Evolutionary conservation across 2,329 filamentous ascomycete species (phyloP).

Genomic region (Ophiostoma angusticollis): DNA sequence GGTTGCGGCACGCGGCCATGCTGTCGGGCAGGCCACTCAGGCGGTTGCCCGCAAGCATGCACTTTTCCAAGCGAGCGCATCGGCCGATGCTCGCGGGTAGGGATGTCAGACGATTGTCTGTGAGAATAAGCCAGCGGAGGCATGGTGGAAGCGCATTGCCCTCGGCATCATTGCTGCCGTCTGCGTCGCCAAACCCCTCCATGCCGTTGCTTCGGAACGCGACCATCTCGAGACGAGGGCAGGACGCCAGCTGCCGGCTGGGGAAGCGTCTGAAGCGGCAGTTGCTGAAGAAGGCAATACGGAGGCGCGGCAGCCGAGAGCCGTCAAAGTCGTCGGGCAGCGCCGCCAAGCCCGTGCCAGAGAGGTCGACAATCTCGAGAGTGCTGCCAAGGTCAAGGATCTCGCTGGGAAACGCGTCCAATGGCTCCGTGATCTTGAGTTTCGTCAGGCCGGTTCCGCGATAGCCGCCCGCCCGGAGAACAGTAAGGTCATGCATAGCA

Average conservation of each 20-base stretch:
- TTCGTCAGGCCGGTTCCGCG: conserved; percentile 17
- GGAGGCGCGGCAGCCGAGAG: conserved; percentile 29
- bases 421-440: conserved; percentile 24
- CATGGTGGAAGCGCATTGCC: conserved; percentile 27
- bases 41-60: conserved; percentile 35
- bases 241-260: conserved; percentile 25
- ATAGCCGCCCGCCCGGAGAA: conserved; percentile 22
- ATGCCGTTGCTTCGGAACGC: conserved; percentile 35
- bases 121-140: conserved; percentile 36
- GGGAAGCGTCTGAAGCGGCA: conserved; percentile 33
- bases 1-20: conserved; percentile 30
- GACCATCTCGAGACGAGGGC: conserved; percentile 34
- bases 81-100: conserved; percentile 30
- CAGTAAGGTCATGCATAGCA: conserved; percentile 21
- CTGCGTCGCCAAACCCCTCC: conserved; percentile 28
- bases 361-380: conserved; percentile 35
- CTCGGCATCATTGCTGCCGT: conserved; percentile 15
- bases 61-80: conserved; percentile 32
- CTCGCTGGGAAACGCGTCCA: conserved; percentile 26
- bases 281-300: conserved; percentile 33
- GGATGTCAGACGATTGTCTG: conserved; percentile 27
- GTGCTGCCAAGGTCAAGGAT: conserved; percentile 28
- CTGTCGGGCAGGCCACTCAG: conserved; percentile 26
- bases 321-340: conserved; percentile 27
- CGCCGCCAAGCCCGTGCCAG: conserved; percentile 28